These are phyloP conservation scores for Psilocybe cyanescens DNA, from an alignment of 768 basidiomycete species.

Conservation along the genomic window DNA sequence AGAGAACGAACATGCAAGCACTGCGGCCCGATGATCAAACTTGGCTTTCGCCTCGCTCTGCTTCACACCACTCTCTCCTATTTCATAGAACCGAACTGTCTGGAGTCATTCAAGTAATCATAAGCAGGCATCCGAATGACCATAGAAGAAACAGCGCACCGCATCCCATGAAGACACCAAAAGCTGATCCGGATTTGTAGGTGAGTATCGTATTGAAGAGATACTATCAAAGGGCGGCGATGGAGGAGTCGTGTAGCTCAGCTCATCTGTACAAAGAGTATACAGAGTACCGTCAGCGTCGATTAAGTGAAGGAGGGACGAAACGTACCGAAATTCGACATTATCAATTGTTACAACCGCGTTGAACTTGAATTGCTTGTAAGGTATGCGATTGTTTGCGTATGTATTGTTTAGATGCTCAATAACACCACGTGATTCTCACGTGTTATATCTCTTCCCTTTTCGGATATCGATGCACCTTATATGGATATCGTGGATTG, in stretches of 20 bases:
- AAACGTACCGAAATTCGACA: slow-evolving; percentile 16
- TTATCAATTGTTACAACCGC: background rate
- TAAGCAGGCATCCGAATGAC: background rate
- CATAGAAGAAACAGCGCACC: slow-evolving; percentile 30
- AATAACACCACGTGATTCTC: background rate
- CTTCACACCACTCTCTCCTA: slow-evolving; percentile 58
- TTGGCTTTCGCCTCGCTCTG: slow-evolving; percentile 75
- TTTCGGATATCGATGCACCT: background rate
- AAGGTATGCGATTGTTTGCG: background rate
- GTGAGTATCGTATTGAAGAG: slow-evolving; percentile 81
- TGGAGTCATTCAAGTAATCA: slow-evolving; percentile 4
- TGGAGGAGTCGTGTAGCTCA: slow-evolving; percentile 29
- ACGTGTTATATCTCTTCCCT: background rate
- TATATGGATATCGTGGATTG: background rate
- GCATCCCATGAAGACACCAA: slow-evolving; percentile 93
- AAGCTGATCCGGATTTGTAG: slow-evolving; percentile 75
- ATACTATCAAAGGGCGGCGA: slow-evolving; percentile 88
- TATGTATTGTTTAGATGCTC: background rate
- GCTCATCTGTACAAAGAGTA: slow-evolving; percentile 18
- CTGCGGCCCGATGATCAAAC: slow-evolving; percentile 87
- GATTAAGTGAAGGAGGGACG: background rate
- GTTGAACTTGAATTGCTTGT: background rate
- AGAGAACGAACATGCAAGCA: slow-evolving; percentile 81
- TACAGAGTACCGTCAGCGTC: background rate
- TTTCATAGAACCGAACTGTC: slow-evolving; percentile 56